Percentiles rank a stretch among this genome's conserved stretches.
Evolutionary conservation across 1,284 basidiomycete species (phyloP).

Genomic region (Fomitopsis betulina): DNA sequence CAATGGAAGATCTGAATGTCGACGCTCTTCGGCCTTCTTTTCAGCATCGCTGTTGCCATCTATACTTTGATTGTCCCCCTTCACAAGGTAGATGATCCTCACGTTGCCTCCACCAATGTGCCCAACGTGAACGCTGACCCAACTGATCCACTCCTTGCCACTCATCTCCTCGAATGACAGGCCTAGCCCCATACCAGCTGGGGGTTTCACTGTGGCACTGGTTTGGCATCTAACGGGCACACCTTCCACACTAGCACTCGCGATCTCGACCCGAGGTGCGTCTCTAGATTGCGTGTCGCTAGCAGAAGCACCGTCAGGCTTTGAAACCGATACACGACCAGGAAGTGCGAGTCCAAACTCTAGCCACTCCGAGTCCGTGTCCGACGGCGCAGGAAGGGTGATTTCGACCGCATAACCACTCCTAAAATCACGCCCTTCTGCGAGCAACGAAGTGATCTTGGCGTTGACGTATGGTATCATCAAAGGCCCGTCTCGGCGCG

Average conservation of each 20-base stretch:
- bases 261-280: slow-evolving; percentile 47
- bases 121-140: slow-evolving; percentile 58
- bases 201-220: slow-evolving; percentile 35
- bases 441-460: slow-evolving; percentile 47
- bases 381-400: slow-evolving; percentile 48
- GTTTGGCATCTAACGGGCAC: slow-evolving; percentile 58
- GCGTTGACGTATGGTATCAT: slow-evolving; percentile 58
- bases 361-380: slow-evolving; percentile 60
- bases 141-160: slow-evolving; percentile 55
- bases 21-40: slow-evolving; percentile 29
- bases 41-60: slow-evolving; percentile 8
- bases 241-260: slow-evolving; percentile 58
- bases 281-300: not conserved
- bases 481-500: slow-evolving; percentile 48
- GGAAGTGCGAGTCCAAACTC: slow-evolving; percentile 68
- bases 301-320: not conserved
- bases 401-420: slow-evolving; percentile 57
- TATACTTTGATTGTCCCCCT: slow-evolving; percentile 17
- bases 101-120: slow-evolving; percentile 46
- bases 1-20: slow-evolving; percentile 29
- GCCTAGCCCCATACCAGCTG: slow-evolving; percentile 31
- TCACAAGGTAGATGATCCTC: slow-evolving; percentile 61
- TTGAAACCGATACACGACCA: not conserved
- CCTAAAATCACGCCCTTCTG: slow-evolving; percentile 21
- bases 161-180: slow-evolving; percentile 46